Evolutionary conservation across 192 early-diverging fungal genomes (phyloP).

Genomic region (Podila epicladia): DNA sequence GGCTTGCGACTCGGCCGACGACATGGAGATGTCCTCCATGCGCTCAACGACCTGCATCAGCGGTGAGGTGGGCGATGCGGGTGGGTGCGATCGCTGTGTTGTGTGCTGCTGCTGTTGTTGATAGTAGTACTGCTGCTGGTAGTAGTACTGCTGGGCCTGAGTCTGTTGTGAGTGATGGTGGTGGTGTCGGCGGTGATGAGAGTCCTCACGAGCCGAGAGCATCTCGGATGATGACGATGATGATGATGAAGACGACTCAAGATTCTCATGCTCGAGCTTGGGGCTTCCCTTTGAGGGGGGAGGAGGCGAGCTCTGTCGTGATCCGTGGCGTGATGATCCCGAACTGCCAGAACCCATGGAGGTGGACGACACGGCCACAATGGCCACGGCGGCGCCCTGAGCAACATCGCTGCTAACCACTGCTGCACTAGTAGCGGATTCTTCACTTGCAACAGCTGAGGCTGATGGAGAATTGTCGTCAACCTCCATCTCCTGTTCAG

Average conservation of each 20-base stretch:
- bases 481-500: slow-evolving; percentile 10
- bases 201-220: background rate
- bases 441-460: background rate
- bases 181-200: slow-evolving; percentile 4
- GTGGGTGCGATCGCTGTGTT: background rate
- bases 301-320: slow-evolving; percentile 19
- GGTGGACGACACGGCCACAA: background rate
- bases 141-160: slow-evolving; percentile 8
- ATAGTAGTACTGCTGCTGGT: background rate
- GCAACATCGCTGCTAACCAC: background rate
- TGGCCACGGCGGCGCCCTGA: background rate
- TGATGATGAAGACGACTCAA: background rate
- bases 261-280: slow-evolving; percentile 1
- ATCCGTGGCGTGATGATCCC: slow-evolving; percentile 10
- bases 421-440: background rate
- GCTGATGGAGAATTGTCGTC: background rate
- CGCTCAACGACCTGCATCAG: slow-evolving; percentile 26
- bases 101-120: slow-evolving; percentile 1
- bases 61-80: slow-evolving; percentile 40
- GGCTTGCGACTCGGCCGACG: background rate
- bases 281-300: background rate
- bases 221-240: no score
- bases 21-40: slow-evolving; percentile 1
- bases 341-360: background rate
- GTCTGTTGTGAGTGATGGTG: slow-evolving; percentile 13